phyloP scores from a whole-genome alignment of 2,329 filamentous ascomycete genomes.

The Talaromyces verruculosus region DNA sequence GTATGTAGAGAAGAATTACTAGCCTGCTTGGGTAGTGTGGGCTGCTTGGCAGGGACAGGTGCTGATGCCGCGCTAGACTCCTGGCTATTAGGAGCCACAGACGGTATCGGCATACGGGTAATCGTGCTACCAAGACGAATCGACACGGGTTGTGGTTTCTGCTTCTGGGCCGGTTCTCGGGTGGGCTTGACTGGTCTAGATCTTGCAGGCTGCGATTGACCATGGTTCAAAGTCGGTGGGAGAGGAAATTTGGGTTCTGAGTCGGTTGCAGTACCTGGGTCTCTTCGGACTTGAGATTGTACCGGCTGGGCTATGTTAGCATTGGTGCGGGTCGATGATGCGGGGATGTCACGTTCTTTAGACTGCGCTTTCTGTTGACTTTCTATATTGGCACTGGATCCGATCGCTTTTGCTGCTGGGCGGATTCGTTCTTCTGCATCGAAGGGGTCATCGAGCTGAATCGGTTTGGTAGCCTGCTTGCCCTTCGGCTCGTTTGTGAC shows the following conservation, averaged over 20 bases:
- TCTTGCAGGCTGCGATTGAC: slow-evolving; percentile 31
- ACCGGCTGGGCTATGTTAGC: slow-evolving; percentile 30
- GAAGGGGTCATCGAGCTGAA: slow-evolving; percentile 34
- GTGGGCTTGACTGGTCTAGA: slow-evolving; percentile 47
- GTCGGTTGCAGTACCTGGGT: slow-evolving; percentile 34
- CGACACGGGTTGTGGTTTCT: slow-evolving; percentile 49
- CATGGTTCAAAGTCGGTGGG: slow-evolving; percentile 26
- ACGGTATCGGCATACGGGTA: slow-evolving; percentile 45
- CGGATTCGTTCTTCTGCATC: slow-evolving; percentile 24
- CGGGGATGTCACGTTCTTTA: slow-evolving; percentile 33
- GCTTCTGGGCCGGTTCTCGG: slow-evolving; percentile 45
- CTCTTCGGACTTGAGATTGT: slow-evolving; percentile 33
- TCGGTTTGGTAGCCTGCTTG: slow-evolving; percentile 24
- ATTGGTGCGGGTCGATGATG: slow-evolving; percentile 25
- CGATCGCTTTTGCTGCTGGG: slow-evolving; percentile 36
- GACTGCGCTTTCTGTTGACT: slow-evolving; percentile 7
- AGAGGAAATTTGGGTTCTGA: slow-evolving; percentile 30
- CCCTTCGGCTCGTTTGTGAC: slow-evolving; percentile 59
- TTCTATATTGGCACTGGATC: slow-evolving; percentile 31
- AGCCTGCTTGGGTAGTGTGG: slow-evolving; percentile 60
- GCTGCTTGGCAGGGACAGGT: slow-evolving; percentile 47
- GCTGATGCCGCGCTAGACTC: slow-evolving; percentile 46
- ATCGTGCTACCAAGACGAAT: slow-evolving; percentile 51
- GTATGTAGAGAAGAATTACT: slow-evolving; percentile 66
- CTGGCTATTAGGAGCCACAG: slow-evolving; percentile 58